Conservation (phyloP, 1,139 yeast genomes). For the Lodderomyces pseudojiufengensis region DNA sequence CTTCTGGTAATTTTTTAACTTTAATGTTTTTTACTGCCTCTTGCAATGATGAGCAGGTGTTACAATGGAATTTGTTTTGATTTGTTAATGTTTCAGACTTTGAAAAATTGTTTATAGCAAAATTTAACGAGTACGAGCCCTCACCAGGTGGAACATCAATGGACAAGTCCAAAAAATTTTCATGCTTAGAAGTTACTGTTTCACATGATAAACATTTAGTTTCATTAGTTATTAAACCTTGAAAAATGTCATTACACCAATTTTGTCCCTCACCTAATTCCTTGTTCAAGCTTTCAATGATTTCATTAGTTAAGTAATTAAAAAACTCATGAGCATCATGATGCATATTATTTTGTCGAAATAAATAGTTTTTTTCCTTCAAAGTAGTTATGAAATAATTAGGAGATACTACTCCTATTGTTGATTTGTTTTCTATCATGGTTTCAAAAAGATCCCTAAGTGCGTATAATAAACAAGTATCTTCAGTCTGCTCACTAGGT, state of each 20-base stretch:
- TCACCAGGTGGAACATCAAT: constrained; percentile 75
- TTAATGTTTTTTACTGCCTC: constrained; percentile 95
- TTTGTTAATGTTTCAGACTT: constrained; percentile 83
- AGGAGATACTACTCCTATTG: constrained; percentile 86
- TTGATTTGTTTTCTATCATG: constrained; percentile 66
- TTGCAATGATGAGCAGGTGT: constrained; percentile 83
- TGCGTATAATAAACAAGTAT: constrained; percentile 62
- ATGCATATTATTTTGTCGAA: constrained; percentile 84
- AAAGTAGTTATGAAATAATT: constrained; percentile 65
- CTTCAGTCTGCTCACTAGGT: constrained; percentile 41
- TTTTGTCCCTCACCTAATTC: constrained; percentile 32
- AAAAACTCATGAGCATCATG: constrained; percentile 98
- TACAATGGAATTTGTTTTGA: constrained; percentile 90
- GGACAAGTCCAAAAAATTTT: constrained; percentile 80
- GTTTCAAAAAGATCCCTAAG: constrained; percentile 83
- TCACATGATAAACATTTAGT: constrained; percentile 91
- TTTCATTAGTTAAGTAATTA: constrained; percentile 78
- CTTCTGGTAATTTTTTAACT: constrained; percentile 70
- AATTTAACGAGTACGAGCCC: constrained; percentile 61
- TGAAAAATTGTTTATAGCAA: constrained; percentile 74
- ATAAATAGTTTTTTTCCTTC: constrained; percentile 77
- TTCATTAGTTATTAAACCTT: constrained; percentile 81
- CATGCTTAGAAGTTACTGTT: constrained; percentile 79
- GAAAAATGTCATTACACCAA: constrained; percentile 73
- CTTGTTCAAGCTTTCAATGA: constrained; percentile 64